Base-by-base conservation (phyloP, 805 yeast genomes). In the Maudiozyma serrabonitensis region DNA sequence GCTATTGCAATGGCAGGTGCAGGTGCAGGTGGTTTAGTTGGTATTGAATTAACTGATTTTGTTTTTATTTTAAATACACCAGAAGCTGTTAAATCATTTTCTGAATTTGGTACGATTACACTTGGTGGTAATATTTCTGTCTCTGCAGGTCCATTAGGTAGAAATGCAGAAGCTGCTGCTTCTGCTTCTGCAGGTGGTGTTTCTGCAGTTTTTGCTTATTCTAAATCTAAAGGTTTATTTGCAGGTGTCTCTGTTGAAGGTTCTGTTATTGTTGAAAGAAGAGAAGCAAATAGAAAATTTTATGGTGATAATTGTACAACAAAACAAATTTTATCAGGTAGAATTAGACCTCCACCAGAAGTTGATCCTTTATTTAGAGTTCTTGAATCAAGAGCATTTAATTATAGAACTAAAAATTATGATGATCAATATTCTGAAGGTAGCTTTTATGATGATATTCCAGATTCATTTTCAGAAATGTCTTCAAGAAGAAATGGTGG, bases 161-260 rank as follows among this genome's bases (percentile, higher is more conserved):
- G 99, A 69, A 89, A 87, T 59, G 99, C 97, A 3, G 99, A 91
- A 69, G 97, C 95, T 45, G 95, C 95, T 16, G 98, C 96, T 19
- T 79, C 95, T 26, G 98, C 97, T 1, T 87, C 96, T 4, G 68
- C 88, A 50, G 84, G 83, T 58, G 75, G 84, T 47, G 93, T 89
- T 4, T 87, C 97, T 4, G 95, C 98, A 6, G 83, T 91, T 16
- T 91, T 91, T 64, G 73, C 97, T 1, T 91, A 93, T 69, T 87
- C 97, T 12, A 91, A 93, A 68, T 89, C 96, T 3, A 91, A 93
- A 67, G 99, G 99, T 54, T 75, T 93, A 46, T 91, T 87, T 70
- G 99, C 99, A 0, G 99, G 99, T 62, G 95, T 91, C 18, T 91
- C 98, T 1, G 76, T 91, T 47, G 99, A 91, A 70, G 99, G 99